Conservation (phyloP, 305 asterid genomes). For the Plantago lanceolata region DNA sequence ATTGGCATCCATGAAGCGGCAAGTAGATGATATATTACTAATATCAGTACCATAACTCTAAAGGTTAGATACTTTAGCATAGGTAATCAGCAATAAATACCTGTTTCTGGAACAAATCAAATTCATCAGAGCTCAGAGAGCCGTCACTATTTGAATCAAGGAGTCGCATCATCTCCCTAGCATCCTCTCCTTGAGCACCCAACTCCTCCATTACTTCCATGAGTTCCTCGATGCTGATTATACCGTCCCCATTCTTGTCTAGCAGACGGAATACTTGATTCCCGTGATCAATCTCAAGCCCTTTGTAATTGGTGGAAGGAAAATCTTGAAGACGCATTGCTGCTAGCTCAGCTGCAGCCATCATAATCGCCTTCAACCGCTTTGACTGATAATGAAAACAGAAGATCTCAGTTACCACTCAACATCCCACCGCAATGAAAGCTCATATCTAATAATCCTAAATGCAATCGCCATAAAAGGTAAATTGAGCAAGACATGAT, state of each 20-base stretch:
- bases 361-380: constrained; percentile 83
- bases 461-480: constrained; percentile 6
- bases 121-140: constrained; percentile 83
- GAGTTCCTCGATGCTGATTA: constrained; percentile 86
- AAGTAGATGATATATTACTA: constrained; percentile 15
- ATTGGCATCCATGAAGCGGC: constrained; percentile 1
- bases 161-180: constrained; percentile 87
- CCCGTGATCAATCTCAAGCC: constrained; percentile 46
- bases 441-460: background rate
- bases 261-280: constrained; percentile 66
- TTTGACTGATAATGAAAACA: constrained; percentile 52
- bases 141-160: constrained; percentile 88
- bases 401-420: constrained; percentile 21
- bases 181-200: constrained; percentile 91
- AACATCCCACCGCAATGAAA: background rate
- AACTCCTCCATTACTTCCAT: constrained; percentile 95
- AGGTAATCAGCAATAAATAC: constrained; percentile 26
- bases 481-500: constrained; percentile 2
- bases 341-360: constrained; percentile 94
- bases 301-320: constrained; percentile 50
- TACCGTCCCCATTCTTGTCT: constrained; percentile 95
- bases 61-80: background rate
- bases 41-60: background rate
- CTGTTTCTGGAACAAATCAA: constrained; percentile 79
- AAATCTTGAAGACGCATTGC: constrained; percentile 75